Conservation (phyloP, 2,329 filamentous ascomycete genomes). For the Lecanosticta acicola region DNA sequence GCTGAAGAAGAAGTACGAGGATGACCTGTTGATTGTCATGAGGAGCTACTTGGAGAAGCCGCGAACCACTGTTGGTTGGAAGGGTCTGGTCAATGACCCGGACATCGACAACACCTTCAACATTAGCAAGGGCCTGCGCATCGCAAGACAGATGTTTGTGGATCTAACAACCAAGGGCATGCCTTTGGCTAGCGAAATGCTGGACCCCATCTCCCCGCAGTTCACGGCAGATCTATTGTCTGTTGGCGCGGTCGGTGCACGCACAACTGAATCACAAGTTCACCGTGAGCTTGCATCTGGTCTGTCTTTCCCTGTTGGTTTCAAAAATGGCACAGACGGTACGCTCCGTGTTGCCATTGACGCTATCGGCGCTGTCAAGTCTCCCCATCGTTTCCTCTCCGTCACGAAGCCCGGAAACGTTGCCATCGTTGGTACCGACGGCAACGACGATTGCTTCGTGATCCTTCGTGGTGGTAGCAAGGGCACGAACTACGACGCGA, state of each 20-base stretch:
- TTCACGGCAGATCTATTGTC: conserved; percentile 90
- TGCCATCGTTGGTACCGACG: conserved; percentile 87
- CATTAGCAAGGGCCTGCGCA: conserved; percentile 92
- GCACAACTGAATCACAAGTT: conserved; percentile 92
- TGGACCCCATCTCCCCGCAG: conserved; percentile 96
- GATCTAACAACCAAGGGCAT: conserved; percentile 88
- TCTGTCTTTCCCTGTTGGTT: conserved; percentile 93
- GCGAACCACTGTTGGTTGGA: conserved; percentile 96
- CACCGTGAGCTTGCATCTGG: conserved; percentile 92
- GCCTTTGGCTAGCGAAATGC: conserved; percentile 95
- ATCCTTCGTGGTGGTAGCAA: conserved; percentile 88
- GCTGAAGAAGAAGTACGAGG: conserved; percentile 79
- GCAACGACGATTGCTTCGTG: conserved; percentile 96
- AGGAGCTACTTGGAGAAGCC: conserved; percentile 98
- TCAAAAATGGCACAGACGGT: conserved; percentile 99
- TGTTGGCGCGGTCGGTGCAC: conserved; percentile 87
- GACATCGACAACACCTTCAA: conserved; percentile 98
- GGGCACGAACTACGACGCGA: conserved; percentile 88
- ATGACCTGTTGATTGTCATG: conserved; percentile 94
- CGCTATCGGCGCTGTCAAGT: conserved; percentile 84
- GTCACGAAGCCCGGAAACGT: conserved; percentile 95
- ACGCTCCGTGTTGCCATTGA: conserved; percentile 85
- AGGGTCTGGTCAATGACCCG: conserved; percentile 96
- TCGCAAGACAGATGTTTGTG: conserved; percentile 84
- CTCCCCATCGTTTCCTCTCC: conserved; percentile 93